Conservation (phyloP, 1,139 yeast species). For the Protomyces pachydermus region DNA sequence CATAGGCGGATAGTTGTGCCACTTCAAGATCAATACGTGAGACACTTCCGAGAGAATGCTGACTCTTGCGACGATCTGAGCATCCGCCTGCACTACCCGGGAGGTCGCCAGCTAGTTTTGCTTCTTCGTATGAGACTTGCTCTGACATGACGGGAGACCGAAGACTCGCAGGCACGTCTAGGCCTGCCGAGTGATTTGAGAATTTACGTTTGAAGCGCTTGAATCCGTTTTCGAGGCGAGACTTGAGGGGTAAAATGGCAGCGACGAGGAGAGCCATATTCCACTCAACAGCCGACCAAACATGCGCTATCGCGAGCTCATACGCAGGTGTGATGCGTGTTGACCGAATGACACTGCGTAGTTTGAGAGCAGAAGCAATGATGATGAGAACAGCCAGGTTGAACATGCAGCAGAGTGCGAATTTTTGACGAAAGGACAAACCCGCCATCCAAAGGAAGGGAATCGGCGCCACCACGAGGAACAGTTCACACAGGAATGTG, state of each 20-base stretch:
- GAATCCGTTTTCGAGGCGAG: conserved; percentile 8
- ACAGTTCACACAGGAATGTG: conserved; percentile 9
- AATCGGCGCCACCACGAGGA: conserved; percentile 20
- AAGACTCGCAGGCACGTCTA: background rate
- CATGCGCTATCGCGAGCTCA: conserved; percentile 11
- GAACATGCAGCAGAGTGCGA: conserved; percentile 21
- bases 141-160: background rate
- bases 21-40: background rate
- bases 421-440: background rate
- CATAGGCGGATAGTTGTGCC: background rate
- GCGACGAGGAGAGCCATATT: conserved; percentile 24
- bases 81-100: background rate
- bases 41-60: background rate
- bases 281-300: conserved; percentile 14
- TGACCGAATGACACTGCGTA: conserved; percentile 7
- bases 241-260: conserved; percentile 17
- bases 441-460: conserved; percentile 25
- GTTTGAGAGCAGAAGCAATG: conserved; percentile 19
- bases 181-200: background rate
- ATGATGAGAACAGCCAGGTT: conserved; percentile 20
- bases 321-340: background rate
- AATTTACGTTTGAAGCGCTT: conserved; percentile 17
- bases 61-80: background rate
- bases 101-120: background rate
- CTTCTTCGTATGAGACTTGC: background rate